Percentiles rank a stretch among this genome's conserved stretches.
Evolutionary conservation across 129 eudicot genomes (phyloP).

Genomic region (Rutidosis leptorrhynchoides): DNA sequence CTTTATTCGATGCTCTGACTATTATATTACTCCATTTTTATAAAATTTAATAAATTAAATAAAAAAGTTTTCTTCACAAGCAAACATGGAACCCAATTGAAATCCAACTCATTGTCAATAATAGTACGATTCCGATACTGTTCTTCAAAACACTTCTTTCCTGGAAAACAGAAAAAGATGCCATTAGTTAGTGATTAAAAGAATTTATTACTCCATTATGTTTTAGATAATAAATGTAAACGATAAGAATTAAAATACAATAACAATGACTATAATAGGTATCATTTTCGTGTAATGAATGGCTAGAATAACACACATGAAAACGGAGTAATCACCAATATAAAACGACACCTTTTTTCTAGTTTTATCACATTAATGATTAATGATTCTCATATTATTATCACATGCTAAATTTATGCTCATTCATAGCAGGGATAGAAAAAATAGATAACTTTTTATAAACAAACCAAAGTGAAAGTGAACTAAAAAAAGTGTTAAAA

Average conservation of each 20-base stretch:
- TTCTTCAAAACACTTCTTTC: background rate
- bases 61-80: background rate
- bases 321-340: too few species aligned
- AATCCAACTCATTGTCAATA: background rate
- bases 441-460: conserved; percentile 1
- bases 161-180: background rate
- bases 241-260: too few species aligned
- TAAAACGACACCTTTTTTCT: background rate
- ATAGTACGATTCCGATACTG: background rate
- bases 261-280: too few species aligned
- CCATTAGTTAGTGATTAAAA: too few species aligned
- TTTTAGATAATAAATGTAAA: too few species aligned
- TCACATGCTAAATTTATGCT: background rate
- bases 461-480: conserved; percentile 4
- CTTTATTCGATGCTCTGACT: background rate
- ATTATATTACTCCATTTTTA: background rate
- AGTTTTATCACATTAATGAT: background rate
- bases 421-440: background rate
- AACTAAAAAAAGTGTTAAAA: conserved; percentile 27
- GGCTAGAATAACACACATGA: too few species aligned
- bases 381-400: background rate
- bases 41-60: too few species aligned
- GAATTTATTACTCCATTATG: too few species aligned
- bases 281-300: too few species aligned
- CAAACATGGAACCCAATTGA: background rate